Evolutionary conservation across 2,329 filamentous ascomycete genomes (phyloP).

Genomic region (Teratosphaeria zuluensis): DNA sequence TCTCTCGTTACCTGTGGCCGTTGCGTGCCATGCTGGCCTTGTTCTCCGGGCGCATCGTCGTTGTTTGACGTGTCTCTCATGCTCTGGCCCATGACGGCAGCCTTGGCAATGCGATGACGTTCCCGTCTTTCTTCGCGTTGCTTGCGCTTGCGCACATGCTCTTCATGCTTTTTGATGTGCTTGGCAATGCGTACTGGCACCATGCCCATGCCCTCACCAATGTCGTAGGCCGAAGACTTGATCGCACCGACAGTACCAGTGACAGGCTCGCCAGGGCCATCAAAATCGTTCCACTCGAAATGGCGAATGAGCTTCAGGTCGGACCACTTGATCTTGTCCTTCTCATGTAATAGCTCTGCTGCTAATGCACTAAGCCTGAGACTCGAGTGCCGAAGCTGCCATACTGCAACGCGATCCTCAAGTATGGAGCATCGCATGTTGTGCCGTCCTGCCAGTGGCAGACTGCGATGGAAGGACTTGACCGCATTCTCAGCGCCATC

Average conservation of each 20-base stretch:
- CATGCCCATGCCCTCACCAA: conserved; percentile 53
- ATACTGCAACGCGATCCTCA: conserved; percentile 53
- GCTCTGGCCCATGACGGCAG: conserved; percentile 5
- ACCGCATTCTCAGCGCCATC: conserved; percentile 64
- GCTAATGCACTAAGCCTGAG: conserved; percentile 54
- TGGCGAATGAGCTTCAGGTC: conserved; percentile 55
- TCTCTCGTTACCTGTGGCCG: conserved; percentile 11
- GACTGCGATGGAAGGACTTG: conserved; percentile 52
- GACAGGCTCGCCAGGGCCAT: conserved; percentile 63
- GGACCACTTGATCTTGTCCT: conserved; percentile 53
- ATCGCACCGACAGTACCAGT: conserved; percentile 56
- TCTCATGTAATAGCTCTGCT: conserved; percentile 54
- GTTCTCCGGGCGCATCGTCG: background rate
- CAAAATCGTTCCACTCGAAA: conserved; percentile 68
- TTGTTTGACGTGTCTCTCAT: background rate
- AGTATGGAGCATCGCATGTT: conserved; percentile 58
- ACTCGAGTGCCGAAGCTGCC: conserved; percentile 53
- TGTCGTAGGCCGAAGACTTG: conserved; percentile 47
- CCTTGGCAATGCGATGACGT: conserved; percentile 15
- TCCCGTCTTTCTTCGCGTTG: conserved; percentile 22
- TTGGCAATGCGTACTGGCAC: conserved; percentile 54
- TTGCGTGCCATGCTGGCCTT: background rate
- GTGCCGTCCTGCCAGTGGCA: conserved; percentile 38
- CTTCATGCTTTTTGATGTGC: conserved; percentile 45
- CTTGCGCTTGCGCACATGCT: conserved; percentile 41